Conservation (phyloP, 2,329 filamentous ascomycete species). For the Colletotrichum endophyticum region DNA sequence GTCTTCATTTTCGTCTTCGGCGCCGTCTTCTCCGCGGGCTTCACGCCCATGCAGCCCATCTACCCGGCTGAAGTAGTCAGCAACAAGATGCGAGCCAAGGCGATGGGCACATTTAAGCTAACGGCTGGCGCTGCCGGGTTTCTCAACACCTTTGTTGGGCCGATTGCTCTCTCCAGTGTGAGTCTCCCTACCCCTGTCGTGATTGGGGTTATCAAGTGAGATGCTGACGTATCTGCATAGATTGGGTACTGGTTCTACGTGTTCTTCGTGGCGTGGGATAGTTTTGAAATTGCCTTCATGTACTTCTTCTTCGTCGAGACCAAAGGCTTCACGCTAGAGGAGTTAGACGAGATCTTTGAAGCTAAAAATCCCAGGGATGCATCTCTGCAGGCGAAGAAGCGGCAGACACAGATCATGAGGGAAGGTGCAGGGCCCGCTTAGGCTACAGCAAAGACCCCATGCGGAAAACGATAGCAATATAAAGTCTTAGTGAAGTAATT, state of each 20-base stretch:
- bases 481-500: not conserved
- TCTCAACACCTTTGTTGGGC: conserved; percentile 36
- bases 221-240: conserved; percentile 3
- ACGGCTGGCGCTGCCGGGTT: conserved; percentile 41
- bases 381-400: conserved; percentile 38
- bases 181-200: conserved; percentile 5
- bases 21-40: conserved; percentile 35
- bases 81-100: conserved; percentile 42
- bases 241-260: conserved; percentile 42
- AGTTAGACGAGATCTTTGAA: conserved; percentile 59
- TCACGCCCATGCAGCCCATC: conserved; percentile 41
- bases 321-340: conserved; percentile 57
- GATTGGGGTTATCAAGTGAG: not conserved
- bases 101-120: conserved; percentile 35
- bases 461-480: not conserved
- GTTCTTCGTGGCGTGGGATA: conserved; percentile 40
- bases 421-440: not conserved
- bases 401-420: conserved; percentile 32
- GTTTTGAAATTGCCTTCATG: conserved; percentile 32
- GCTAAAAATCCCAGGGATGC: conserved; percentile 37
- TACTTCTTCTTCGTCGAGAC: conserved; percentile 46
- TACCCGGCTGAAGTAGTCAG: conserved; percentile 42
- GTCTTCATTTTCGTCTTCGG: conserved; percentile 44
- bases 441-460: not conserved
- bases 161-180: conserved; percentile 30